Conservation (phyloP, 345 rosid species). For the Clarkia xantiana region DNA sequence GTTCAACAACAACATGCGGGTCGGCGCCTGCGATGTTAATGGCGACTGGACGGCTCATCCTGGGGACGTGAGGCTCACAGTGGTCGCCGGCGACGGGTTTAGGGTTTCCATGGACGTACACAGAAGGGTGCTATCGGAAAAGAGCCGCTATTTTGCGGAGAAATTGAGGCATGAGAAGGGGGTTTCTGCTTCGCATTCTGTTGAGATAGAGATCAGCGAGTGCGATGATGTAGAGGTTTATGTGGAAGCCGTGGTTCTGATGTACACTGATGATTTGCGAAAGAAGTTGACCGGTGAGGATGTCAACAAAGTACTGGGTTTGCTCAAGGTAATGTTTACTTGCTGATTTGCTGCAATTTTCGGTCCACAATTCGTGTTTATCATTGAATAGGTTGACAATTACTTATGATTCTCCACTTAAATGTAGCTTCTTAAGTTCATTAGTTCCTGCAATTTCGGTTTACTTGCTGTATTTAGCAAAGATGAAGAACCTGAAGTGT, state of each 20-base stretch:
- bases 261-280: constrained; percentile 69
- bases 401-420: no score
- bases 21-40: constrained; percentile 3
- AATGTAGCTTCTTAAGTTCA: no score
- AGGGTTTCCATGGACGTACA: constrained; percentile 72
- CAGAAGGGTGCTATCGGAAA: constrained; percentile 47
- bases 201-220: constrained; percentile 94
- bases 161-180: constrained; percentile 47
- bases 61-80: constrained; percentile 73
- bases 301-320: constrained; percentile 55
- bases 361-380: background rate
- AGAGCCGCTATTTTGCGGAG: constrained; percentile 70
- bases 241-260: constrained; percentile 72
- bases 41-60: constrained; percentile 20
- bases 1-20: constrained; percentile 18
- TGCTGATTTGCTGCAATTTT: background rate
- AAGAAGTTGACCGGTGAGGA: constrained; percentile 56
- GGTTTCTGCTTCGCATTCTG: constrained; percentile 29
- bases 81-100: constrained; percentile 58
- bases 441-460: no score
- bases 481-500: no score
- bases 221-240: constrained; percentile 86
- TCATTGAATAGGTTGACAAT: no score
- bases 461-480: no score
- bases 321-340: constrained; percentile 80